Base-by-base conservation (phyloP, 345 rosid genomes). In the Citrus trifoliata region DNA sequence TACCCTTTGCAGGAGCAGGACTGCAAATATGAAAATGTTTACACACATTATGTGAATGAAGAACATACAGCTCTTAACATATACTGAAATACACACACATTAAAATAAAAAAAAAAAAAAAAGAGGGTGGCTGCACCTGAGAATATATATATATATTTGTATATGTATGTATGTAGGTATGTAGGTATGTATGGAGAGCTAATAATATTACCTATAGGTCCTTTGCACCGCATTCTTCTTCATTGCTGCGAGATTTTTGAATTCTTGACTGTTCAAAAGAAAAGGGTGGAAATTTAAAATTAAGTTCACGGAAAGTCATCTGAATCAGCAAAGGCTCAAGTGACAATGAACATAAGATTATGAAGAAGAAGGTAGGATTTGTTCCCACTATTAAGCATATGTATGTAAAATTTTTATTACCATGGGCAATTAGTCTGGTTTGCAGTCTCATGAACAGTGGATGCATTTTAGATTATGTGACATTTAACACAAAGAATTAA, bases 241-340 rank as follows among this genome's bases (percentile, higher is more conserved):
- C 82, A 88, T 74, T 35, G 94, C 93, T 28, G 91, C 84, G 64
- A 92, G 85, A 83, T 95, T 95, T 85, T 90, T 90, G 71, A 92
- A 87, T 85, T 95, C 98, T 59, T 55, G 95, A 86, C 99, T 95
- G 92, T 82, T 78, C 70, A 78, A 67, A 82, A 78, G 37, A 51
- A 33, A 30, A 62, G 42, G 62, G 32, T 14, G 46, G 42, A 35
- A 16, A 18, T 22, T 9, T 4, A 33, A 38, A 46, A 46, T 5
- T 32, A 35, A 64, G 38, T 76, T 35, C 16, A 8, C 8, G 6
- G 3, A 55, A 46, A 14, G 42, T 5, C 46, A 12, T 74, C 60
- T 14, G 24, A 30, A 69, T 32, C n/a, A 16, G 33, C 24, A 12
- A 53, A 66, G 71, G 42, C 46, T 62, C 67, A 35, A 27, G 30